Conservation (phyloP, 1,284 basidiomycete species). For the Cryptococcus depauperatus region DNA sequence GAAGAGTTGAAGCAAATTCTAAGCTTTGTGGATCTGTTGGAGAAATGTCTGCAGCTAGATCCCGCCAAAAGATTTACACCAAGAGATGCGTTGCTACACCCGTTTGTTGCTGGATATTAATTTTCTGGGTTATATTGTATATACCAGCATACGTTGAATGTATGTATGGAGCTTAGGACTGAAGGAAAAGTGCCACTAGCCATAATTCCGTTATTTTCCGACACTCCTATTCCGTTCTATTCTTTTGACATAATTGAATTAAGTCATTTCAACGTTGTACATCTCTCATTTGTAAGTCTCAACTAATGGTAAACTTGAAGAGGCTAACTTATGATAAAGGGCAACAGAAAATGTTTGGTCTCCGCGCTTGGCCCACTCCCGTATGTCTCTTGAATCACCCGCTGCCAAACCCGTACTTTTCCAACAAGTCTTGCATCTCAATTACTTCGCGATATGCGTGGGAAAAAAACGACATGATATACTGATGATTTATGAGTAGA, state of each 20-base stretch:
- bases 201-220: too few relatives aligned
- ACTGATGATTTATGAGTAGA: conserved; percentile 2
- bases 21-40: conserved; percentile 82
- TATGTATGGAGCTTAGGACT: too few relatives aligned
- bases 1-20: conserved; percentile 78
- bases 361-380: conserved; percentile 42
- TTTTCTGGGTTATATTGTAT: too few relatives aligned
- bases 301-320: too few relatives aligned
- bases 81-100: conserved; percentile 76
- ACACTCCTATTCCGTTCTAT: too few relatives aligned
- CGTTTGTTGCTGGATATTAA: conserved; percentile 56
- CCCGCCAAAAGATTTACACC: conserved; percentile 76
- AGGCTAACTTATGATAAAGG: neutral
- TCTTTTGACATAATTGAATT: too few relatives aligned
- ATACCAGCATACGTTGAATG: too few relatives aligned
- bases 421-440: neutral
- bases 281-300: too few relatives aligned
- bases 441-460: neutral
- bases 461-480: neutral
- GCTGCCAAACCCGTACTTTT: conserved; percentile 1
- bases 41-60: conserved; percentile 87
- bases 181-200: too few relatives aligned
- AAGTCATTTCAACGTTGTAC: too few relatives aligned
- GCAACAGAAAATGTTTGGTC: conserved; percentile 41
- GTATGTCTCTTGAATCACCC: conserved; percentile 19